A percentile compares a stretch with the other conserved stretches of the same genome.
Conservation (phyloP, 768 basidiomycete genomes). For the Dictyophora rubrovolvata region DNA sequence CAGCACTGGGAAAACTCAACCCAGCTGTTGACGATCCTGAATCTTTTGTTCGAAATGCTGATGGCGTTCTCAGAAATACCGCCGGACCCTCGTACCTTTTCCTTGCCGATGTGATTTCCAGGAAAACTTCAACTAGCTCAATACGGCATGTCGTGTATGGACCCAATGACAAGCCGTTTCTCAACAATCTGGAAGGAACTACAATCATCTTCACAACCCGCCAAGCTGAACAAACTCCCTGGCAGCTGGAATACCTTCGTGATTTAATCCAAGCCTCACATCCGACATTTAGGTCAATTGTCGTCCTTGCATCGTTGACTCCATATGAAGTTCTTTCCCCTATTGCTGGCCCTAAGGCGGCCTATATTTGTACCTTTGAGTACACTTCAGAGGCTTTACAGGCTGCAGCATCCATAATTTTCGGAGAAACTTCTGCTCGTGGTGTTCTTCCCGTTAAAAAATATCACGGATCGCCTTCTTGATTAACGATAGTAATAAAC, state of each 20-base stretch:
- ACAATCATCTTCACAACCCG: conserved; percentile 44
- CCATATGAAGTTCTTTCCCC: conserved; percentile 47
- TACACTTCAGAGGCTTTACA: conserved; percentile 44
- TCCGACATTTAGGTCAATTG: conserved; percentile 17
- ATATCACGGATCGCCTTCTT: background rate
- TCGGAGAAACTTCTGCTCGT: conserved; percentile 24
- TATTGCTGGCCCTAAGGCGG: conserved; percentile 1
- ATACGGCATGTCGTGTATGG: conserved; percentile 41
- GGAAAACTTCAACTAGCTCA: conserved; percentile 15
- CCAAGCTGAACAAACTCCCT: conserved; percentile 40
- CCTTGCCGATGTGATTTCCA: conserved; percentile 31
- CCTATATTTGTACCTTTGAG: conserved; percentile 48
- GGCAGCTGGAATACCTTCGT: conserved; percentile 40
- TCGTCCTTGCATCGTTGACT: conserved; percentile 51
- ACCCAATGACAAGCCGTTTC: conserved; percentile 9
- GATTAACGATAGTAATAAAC: too few species aligned
- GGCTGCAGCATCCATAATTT: conserved; percentile 32
- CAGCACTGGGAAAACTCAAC: conserved; percentile 47
- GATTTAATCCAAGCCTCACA: conserved; percentile 16
- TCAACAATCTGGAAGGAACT: conserved; percentile 1
- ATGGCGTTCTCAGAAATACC: conserved; percentile 42
- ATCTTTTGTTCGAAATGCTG: conserved; percentile 29
- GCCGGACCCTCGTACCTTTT: conserved; percentile 46
- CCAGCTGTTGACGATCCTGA: conserved; percentile 46
- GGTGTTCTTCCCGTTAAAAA: conserved; percentile 22